Base-by-base conservation (phyloP, 805 yeast genomes). In the Starmerella roubikii region DNA sequence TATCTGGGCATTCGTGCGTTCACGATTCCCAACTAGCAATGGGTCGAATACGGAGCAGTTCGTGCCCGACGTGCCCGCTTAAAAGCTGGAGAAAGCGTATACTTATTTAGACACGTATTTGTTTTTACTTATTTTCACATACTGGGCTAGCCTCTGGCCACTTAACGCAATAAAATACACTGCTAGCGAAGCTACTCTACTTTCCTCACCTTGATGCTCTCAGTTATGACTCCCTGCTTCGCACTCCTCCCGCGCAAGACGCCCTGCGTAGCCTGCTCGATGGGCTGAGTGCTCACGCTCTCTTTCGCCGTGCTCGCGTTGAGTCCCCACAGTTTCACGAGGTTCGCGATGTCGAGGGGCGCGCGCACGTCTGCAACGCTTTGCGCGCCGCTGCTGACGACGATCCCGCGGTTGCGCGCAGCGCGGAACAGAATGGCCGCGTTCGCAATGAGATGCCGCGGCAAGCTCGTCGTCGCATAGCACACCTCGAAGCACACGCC, bases 1-100 rank as follows among this genome's bases (percentile, higher is more conserved):
- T 85, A 72, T 54, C 66, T 88, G 51, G 95, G 84, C 55, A 85
- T 88, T 48, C 79, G 76, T 60, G 91, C 94, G 6, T 70, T 86
- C 51, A 69, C 78, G 25, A 81, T 84, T 53, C 36, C 33, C 11
- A 23, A 22, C 24, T 7, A 22, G 24, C 24, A n/a, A n/a, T n/a
- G n/a, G n/a, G n/a, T n/a, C n/a, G n/a, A n/a, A n/a, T n/a, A n/a
- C n/a, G n/a, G n/a, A n/a, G n/a, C n/a, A n/a, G n/a, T n/a, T n/a
- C n/a, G n/a, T n/a, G n/a, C n/a, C n/a, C n/a, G n/a, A n/a, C n/a
- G n/a, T n/a, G n/a, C n/a, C n/a, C n/a, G n/a, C n/a, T n/a, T n/a
- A n/a, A n/a, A n/a, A n/a, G n/a, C n/a, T n/a, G n/a, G n/a, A n/a
- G n/a, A n/a, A n/a, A n/a, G n/a, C n/a, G n/a, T n/a, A n/a, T n/a